Base-by-base conservation (phyloP, 2,329 filamentous ascomycete species). In the Beauveria varroae region DNA sequence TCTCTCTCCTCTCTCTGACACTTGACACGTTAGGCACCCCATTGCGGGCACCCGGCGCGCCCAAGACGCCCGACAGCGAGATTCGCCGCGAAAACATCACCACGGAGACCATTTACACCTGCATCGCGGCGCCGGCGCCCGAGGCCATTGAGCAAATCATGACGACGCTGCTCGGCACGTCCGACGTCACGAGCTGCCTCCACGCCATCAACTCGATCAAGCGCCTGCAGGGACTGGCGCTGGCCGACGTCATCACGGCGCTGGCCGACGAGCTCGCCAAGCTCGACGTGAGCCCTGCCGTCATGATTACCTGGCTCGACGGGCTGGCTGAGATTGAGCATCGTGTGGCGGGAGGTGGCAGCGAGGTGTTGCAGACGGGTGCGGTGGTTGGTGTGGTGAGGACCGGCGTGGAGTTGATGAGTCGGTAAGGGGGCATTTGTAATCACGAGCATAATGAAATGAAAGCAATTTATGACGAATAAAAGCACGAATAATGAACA, bases 21-120 rank as follows among this genome's bases (percentile, higher is more conserved):
- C 18, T 8, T 2, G 3, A 20, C 41, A 43, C 6, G 3, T 1
- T 47, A 89, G 86, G 86, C 69, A 90, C 86, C 46, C 89, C 89
- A 0, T 77, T 92, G 28, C 82, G 84, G 59, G 74, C 81, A 46
- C 85, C 81, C 68, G 78, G 84, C 67, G 81, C 76, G 2, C 81
- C 86, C 37, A 86, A 85, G 71, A 74, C 83, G 5, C 80, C 80
- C 64, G 78, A 88, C 64, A 79, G 83, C 75, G 82, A 87, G 59
- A 85, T 93, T 30, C 80, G 88, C 60, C 83, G 91, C 46, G 93
- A 98, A 34, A 81, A 68, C 63, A 84, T 91, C 67, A 96, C 97
- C 66, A 96, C 90, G 41, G 89, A 96, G 72, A 91, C 90, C 8
- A 98, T 99, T 70, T 99, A 97, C 80, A 93, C 92, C 74, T 99